These are phyloP conservation scores for Pestalotiopsis sp. DNA, from an alignment of 2,329 filamentous ascomycete genomes.

Conservation along the genomic window DNA sequence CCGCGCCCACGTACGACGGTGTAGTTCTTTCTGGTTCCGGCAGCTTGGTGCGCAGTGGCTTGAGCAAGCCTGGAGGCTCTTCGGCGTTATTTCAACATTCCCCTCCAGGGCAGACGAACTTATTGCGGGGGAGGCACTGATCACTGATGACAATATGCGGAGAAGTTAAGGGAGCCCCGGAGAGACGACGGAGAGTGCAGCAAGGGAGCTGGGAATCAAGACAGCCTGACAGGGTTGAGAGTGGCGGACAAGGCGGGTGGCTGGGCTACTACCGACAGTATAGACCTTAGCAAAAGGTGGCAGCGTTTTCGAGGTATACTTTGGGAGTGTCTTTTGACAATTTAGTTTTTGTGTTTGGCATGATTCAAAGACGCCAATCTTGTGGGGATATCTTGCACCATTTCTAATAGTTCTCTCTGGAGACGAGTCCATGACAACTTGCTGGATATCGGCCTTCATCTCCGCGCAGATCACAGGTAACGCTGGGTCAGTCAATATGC, in stretches of 20 bases:
- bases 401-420: too few species aligned
- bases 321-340: too few species aligned
- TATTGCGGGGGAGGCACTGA: not conserved
- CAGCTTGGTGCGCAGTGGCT: conserved; percentile 3
- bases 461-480: too few species aligned
- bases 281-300: too few species aligned
- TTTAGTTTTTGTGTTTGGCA: too few species aligned
- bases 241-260: not conserved
- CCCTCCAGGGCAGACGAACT: not conserved
- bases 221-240: not conserved
- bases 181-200: not conserved
- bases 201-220: not conserved
- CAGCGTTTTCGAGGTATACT: too few species aligned
- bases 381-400: too few species aligned
- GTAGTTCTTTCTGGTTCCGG: conserved; percentile 7
- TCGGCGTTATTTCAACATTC: conserved; percentile 2
- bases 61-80: conserved; percentile 9
- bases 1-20: not conserved
- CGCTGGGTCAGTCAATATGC: too few species aligned
- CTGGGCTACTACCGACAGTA: not conserved
- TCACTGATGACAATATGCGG: not conserved
- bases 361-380: too few species aligned
- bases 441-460: too few species aligned
- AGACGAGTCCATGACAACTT: too few species aligned
- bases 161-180: not conserved